phyloP scores from a whole-genome alignment of 1,284 basidiomycete genomes.

The Ustanciosporium gigantosporum region DNA sequence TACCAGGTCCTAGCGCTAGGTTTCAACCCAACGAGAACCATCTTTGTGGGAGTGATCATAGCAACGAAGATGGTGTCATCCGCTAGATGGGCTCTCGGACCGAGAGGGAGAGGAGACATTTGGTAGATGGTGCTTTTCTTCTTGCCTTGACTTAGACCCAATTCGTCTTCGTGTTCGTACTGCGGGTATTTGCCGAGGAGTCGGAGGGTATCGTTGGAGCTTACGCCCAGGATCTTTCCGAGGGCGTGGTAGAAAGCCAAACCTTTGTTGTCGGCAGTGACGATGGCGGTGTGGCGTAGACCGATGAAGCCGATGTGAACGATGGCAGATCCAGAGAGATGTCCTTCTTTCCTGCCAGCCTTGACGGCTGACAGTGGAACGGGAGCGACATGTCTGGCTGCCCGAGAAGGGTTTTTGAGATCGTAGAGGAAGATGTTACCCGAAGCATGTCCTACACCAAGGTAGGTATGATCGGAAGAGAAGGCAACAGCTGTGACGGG shows the following conservation, averaged over 20 bases:
- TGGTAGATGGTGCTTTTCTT: conserved; percentile 69
- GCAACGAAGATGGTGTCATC: conserved; percentile 85
- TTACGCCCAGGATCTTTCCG: conserved; percentile 91
- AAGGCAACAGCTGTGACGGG: conserved; percentile 87
- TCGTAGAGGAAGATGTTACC: conserved; percentile 89
- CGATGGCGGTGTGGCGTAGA: conserved; percentile 86
- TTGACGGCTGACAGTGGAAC: conserved; percentile 71
- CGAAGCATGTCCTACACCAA: conserved; percentile 83
- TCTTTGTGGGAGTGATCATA: conserved; percentile 82
- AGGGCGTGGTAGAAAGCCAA: conserved; percentile 94
- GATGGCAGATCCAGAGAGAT: conserved; percentile 82
- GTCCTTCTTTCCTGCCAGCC: conserved; percentile 88
- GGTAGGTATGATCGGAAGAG: conserved; percentile 89
- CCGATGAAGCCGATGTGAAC: conserved; percentile 88
- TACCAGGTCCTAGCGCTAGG: conserved; percentile 90
- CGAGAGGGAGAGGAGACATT: conserved; percentile 81
- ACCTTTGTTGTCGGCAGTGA: conserved; percentile 87
- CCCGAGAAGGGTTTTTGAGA: conserved; percentile 69
- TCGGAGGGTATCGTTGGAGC: conserved; percentile 89
- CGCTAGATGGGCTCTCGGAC: conserved; percentile 73
- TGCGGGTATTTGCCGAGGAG: conserved; percentile 81
- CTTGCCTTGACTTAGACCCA: conserved; percentile 16
- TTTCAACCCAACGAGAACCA: conserved; percentile 90
- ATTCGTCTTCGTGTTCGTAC: conserved; percentile 28
- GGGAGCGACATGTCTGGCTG: conserved; percentile 72